Conservation (phyloP, 2,329 filamentous ascomycete genomes). For the Coniella lustricola region DNA sequence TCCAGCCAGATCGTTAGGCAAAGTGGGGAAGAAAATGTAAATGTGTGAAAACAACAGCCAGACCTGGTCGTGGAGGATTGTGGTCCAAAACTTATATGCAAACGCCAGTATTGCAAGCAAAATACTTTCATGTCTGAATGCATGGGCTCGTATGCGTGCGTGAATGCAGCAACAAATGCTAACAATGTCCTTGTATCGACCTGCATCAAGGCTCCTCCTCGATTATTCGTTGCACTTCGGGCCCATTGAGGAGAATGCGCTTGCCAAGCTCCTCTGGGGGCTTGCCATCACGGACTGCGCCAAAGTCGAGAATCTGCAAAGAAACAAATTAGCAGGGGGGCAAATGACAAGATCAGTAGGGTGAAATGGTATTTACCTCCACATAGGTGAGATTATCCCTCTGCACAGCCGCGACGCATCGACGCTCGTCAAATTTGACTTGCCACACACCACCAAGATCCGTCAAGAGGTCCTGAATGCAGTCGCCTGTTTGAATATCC, state of each 20-base stretch:
- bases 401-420: conserved; percentile 95
- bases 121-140: too few relatives aligned
- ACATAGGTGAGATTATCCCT: conserved; percentile 89
- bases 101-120: too few relatives aligned
- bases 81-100: too few relatives aligned
- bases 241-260: conserved; percentile 61
- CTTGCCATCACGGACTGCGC: conserved; percentile 82
- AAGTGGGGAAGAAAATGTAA: too few relatives aligned
- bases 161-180: too few relatives aligned
- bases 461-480: conserved; percentile 84
- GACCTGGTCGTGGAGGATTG: too few relatives aligned
- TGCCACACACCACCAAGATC: conserved; percentile 98
- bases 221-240: conserved; percentile 44
- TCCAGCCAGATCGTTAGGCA: too few relatives aligned
- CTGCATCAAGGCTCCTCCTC: conserved; percentile 34
- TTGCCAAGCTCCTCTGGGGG: conserved; percentile 69
- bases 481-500: conserved; percentile 89
- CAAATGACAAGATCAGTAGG: conserved; percentile 5
- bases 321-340: conserved; percentile 19
- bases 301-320: conserved; percentile 90
- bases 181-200: too few relatives aligned
- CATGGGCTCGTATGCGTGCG: too few relatives aligned
- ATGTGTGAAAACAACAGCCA: too few relatives aligned
- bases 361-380: conserved; percentile 57
- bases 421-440: conserved; percentile 91